These are phyloP conservation scores for Hymenoscyphus salicellus DNA, from an alignment of 2,329 filamentous ascomycete species.

Conservation along the genomic window DNA sequence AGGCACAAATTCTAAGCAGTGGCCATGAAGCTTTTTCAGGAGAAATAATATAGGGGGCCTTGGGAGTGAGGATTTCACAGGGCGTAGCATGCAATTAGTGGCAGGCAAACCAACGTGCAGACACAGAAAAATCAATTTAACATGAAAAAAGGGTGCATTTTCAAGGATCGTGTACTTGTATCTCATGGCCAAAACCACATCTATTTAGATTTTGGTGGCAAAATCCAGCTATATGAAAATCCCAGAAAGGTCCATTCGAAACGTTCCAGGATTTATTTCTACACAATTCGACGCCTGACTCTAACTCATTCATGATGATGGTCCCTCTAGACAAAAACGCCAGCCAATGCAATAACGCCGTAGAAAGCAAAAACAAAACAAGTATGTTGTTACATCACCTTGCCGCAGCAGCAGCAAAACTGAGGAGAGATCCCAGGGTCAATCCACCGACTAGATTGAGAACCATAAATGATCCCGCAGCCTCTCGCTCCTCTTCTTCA, in stretches of 20 bases:
- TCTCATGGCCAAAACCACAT: not conserved
- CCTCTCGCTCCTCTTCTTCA: constrained; percentile 76
- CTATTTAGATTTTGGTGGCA: not conserved
- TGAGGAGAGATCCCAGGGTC: constrained; percentile 80
- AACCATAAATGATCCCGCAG: constrained; percentile 91
- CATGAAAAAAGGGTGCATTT: not conserved
- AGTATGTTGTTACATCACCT: constrained; percentile 4
- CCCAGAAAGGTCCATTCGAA: not conserved
- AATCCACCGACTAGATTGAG: constrained; percentile 82
- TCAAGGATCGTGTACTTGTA: constrained; percentile 1
- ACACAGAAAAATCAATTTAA: too few species aligned
- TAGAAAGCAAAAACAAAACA: not conserved
- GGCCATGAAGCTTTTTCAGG: too few species aligned
- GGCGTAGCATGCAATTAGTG: not conserved
- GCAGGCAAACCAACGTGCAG: not conserved
- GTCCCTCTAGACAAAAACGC: not conserved
- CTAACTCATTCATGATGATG: not conserved
- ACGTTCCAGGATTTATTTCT: not conserved
- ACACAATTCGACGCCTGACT: not conserved
- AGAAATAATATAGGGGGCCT: too few species aligned
- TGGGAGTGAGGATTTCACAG: too few species aligned
- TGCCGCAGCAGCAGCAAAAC: constrained; percentile 64
- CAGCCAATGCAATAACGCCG: not conserved
- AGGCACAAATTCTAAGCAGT: too few species aligned
- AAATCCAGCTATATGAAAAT: not conserved